Conservation (phyloP, 495 filamentous ascomycete species). For the Penicillium lagena region DNA sequence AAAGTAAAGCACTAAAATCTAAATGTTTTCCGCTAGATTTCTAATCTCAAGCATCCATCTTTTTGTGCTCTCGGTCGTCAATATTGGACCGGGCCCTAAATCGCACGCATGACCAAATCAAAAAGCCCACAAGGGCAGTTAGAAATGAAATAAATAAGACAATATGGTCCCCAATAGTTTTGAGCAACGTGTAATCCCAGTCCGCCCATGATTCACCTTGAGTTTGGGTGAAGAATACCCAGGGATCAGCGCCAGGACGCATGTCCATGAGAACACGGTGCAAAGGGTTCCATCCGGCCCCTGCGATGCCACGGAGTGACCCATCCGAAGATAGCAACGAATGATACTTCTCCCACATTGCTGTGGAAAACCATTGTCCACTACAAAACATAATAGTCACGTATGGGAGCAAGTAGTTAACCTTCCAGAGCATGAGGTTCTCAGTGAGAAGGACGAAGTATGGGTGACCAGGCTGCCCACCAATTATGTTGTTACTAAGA, state of each 20-base stretch:
- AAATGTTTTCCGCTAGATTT: too few species aligned
- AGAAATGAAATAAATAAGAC: background rate
- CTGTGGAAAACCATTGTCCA: constrained; percentile 13
- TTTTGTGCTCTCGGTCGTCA: too few species aligned
- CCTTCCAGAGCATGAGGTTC: constrained; percentile 2
- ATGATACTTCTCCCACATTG: constrained; percentile 16
- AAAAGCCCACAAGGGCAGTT: too few species aligned
- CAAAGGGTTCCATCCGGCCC: background rate
- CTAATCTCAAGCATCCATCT: too few species aligned
- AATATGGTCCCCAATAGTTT: constrained; percentile 30
- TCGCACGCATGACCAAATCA: too few species aligned
- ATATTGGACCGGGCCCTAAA: too few species aligned
- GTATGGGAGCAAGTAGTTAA: constrained; percentile 9
- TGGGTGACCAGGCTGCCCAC: constrained; percentile 7
- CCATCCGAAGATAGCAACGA: background rate
- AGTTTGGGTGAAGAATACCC: constrained; percentile 35
- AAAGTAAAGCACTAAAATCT: too few species aligned
- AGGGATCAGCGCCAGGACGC: constrained; percentile 25
- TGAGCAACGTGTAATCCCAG: constrained; percentile 21
- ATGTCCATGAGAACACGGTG: constrained; percentile 37
- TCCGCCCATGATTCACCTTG: constrained; percentile 37
- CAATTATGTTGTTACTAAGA: constrained; percentile 12
- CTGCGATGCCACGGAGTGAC: background rate
- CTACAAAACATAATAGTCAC: constrained; percentile 8
- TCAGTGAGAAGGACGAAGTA: constrained; percentile 11